Conservation (phyloP, 2,329 filamentous ascomycete species). For the Geosmithia morbida region DNA sequence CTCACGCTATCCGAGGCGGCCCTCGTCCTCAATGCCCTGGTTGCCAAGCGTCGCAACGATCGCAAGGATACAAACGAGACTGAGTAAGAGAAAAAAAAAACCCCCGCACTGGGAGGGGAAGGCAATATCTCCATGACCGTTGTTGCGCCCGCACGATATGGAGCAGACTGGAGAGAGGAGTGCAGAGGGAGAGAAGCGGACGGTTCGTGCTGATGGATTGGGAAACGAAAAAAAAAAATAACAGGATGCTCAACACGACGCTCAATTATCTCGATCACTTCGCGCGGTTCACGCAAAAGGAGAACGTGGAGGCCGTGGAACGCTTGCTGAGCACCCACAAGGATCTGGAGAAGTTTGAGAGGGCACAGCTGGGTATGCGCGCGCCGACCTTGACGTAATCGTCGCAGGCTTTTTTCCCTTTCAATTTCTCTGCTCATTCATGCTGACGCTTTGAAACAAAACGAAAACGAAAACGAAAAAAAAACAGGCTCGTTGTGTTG, state of each 20-base stretch:
- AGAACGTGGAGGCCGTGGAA: slow-evolving; percentile 90
- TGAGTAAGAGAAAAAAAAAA: slow-evolving; percentile 53
- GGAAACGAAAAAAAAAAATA: not conserved
- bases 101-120: not conserved
- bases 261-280: slow-evolving; percentile 90
- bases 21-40: slow-evolving; percentile 80
- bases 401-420: too few species aligned
- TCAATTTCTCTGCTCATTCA: slow-evolving; percentile 1
- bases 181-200: not conserved
- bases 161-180: not conserved
- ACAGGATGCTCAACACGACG: slow-evolving; percentile 69
- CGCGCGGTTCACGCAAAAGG: slow-evolving; percentile 87
- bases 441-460: slow-evolving; percentile 3
- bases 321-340: slow-evolving; percentile 66
- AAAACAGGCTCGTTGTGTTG: slow-evolving; percentile 72
- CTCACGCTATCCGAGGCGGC: slow-evolving; percentile 86
- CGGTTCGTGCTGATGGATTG: too few species aligned
- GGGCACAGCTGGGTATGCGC: slow-evolving; percentile 68
- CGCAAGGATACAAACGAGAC: slow-evolving; percentile 74
- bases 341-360: slow-evolving; percentile 81
- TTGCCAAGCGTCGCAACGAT: slow-evolving; percentile 65
- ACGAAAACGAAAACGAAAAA: not conserved
- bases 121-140: too few species aligned
- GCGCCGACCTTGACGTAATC: not conserved
- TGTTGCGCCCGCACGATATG: not conserved